Conservation (phyloP, 2,329 filamentous ascomycete genomes). For the Verticillium nubilum region DNA sequence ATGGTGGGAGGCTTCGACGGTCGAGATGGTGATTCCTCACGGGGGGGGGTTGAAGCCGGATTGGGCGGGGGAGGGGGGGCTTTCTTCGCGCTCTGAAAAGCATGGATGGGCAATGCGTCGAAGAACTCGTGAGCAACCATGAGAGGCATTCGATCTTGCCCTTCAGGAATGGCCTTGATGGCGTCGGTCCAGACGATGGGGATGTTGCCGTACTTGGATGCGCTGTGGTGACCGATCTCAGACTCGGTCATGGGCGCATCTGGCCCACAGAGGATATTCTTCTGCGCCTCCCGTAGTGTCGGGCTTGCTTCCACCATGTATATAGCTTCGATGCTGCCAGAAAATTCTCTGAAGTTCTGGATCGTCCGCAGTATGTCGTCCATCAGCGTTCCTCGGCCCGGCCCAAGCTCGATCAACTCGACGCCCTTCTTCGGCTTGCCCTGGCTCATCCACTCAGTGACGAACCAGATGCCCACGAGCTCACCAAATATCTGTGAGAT, state of each 20-base stretch:
- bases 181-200: constrained; percentile 90
- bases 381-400: constrained; percentile 93
- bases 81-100: constrained; percentile 71
- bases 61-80: constrained; percentile 12
- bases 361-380: constrained; percentile 92
- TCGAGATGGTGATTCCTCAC: constrained; percentile 30
- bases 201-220: constrained; percentile 66
- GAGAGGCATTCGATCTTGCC: constrained; percentile 74
- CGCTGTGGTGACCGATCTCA: constrained; percentile 67
- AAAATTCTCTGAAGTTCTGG: constrained; percentile 73
- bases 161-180: constrained; percentile 71
- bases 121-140: constrained; percentile 98
- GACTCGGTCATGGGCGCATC: constrained; percentile 63
- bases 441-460: constrained; percentile 95
- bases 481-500: constrained; percentile 98
- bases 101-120: constrained; percentile 92
- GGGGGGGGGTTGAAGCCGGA: constrained; percentile 33
- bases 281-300: constrained; percentile 71
- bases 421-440: constrained; percentile 68
- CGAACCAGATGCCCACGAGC: constrained; percentile 87
- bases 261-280: constrained; percentile 72
- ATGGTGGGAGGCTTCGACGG: constrained; percentile 23
- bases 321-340: constrained; percentile 73
- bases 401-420: constrained; percentile 89
- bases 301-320: constrained; percentile 94